These are phyloP conservation scores for Juncus effusus DNA, from an alignment of 176 grass and related monocot species.

Conservation along the genomic window DNA sequence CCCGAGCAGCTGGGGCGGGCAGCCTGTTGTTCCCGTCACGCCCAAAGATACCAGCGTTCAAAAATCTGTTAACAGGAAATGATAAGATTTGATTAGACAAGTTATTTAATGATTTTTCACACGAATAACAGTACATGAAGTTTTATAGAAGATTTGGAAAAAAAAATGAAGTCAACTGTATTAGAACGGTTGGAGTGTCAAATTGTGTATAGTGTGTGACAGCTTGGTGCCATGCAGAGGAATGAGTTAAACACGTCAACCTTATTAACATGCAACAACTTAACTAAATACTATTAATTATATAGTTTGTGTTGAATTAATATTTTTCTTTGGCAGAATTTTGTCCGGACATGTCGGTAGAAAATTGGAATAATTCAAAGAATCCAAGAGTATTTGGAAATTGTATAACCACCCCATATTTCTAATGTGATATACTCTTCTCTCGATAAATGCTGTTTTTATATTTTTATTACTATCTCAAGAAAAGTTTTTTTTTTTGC, in stretches of 20 bases:
- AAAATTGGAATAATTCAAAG: neutral
- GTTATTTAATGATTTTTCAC: conserved; percentile 18
- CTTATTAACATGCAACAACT: neutral
- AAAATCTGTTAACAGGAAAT: conserved; percentile 32
- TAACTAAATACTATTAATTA: neutral
- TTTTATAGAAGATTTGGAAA: neutral
- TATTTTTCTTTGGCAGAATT: neutral
- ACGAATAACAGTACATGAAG: neutral
- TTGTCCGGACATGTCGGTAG: neutral
- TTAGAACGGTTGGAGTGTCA: neutral
- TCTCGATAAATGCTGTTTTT: no score
- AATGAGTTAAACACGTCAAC: conserved; percentile 17
- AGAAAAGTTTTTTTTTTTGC: no score
- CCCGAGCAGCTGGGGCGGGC: conserved; percentile 51
- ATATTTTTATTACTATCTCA: no score
- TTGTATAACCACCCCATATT: neutral
- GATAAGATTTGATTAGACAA: conserved; percentile 14
- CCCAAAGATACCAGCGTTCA: conserved; percentile 75
- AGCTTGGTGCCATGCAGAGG: conserved; percentile 14
- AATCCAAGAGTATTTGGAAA: neutral
- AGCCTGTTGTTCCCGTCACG: conserved; percentile 52
- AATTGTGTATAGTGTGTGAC: conserved; percentile 1
- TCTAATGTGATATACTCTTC: no score
- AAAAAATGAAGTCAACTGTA: neutral
- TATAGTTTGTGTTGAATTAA: neutral